phyloP scores from a whole-genome alignment of 768 basidiomycete species.

The Tricholoma saponaceum region DNA sequence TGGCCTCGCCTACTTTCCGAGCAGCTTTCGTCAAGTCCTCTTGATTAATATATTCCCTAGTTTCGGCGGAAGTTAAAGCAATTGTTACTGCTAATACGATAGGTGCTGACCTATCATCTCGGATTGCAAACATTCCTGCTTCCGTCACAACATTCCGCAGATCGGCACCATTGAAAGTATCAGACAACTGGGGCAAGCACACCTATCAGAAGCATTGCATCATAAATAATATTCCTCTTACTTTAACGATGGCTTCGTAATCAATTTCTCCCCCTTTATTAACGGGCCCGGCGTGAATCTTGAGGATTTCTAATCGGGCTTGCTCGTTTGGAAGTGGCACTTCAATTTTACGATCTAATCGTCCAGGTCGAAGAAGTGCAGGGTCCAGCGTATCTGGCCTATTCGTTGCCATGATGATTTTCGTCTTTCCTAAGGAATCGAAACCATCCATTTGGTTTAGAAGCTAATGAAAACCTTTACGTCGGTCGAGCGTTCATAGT shows the following conservation, averaged over 20 bases:
- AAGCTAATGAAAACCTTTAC: constrained; percentile 45
- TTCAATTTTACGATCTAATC: constrained; percentile 96
- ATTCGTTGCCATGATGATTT: constrained; percentile 99
- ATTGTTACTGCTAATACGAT: background rate
- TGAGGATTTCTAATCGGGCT: constrained; percentile 92
- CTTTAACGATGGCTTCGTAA: constrained; percentile 97
- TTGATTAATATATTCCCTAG: constrained; percentile 84
- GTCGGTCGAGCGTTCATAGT: background rate
- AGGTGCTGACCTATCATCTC: constrained; percentile 78
- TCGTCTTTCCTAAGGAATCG: constrained; percentile 92
- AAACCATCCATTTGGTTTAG: constrained; percentile 99
- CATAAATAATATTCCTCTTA: constrained; percentile 23
- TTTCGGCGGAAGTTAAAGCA: background rate
- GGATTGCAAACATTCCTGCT: constrained; percentile 97
- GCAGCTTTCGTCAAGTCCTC: constrained; percentile 97
- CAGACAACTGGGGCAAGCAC: constrained; percentile 56
- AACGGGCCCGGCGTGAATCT: constrained; percentile 93
- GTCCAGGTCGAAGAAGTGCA: constrained; percentile 91
- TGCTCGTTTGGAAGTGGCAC: constrained; percentile 97
- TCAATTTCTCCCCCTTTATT: constrained; percentile 96
- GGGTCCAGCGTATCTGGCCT: constrained; percentile 97
- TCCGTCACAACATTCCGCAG: constrained; percentile 93
- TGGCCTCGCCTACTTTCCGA: constrained; percentile 91
- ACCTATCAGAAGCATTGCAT: background rate
- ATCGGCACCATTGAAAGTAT: constrained; percentile 96